Percentiles rank a stretch among this genome's conserved stretches.
Conservation (phyloP, 164 flowering plant genomes). For the Magnolia changhungtana region DNA sequence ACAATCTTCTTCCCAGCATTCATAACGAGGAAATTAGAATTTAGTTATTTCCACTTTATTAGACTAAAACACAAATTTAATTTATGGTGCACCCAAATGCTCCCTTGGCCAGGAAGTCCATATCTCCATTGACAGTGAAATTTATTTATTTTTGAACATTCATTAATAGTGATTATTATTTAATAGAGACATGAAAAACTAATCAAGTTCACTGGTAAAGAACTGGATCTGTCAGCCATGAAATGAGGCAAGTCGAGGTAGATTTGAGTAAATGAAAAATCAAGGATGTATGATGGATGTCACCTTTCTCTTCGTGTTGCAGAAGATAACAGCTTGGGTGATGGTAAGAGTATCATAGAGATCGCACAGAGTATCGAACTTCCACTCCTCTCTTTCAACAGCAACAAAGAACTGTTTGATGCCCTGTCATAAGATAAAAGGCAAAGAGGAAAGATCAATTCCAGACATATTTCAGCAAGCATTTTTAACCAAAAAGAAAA, state of each 20-base stretch:
- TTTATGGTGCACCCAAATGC: too few species aligned
- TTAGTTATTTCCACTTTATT: too few species aligned
- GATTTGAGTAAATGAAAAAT: neutral
- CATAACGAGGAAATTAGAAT: neutral
- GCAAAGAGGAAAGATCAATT: neutral
- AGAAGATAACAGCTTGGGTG: constrained; percentile 13
- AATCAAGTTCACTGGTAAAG: neutral
- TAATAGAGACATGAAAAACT: too few species aligned
- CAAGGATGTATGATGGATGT: neutral
- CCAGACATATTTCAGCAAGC: neutral
- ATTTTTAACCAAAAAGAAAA: neutral
- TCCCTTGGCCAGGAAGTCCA: too few species aligned
- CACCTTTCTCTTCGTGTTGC: constrained; percentile 32
- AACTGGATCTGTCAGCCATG: neutral
- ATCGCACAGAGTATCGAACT: constrained; percentile 13
- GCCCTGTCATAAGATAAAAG: constrained; percentile 18
- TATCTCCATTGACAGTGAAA: too few species aligned
- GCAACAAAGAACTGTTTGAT: constrained; percentile 13
- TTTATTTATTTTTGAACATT: too few species aligned
- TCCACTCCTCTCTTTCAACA: constrained; percentile 10
- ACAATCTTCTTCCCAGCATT: neutral
- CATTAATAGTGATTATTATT: too few species aligned
- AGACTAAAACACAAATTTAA: too few species aligned
- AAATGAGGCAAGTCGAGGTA: neutral
- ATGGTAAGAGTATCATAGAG: constrained; percentile 14